A percentile compares a stretch with the other conserved stretches of the same genome.
phyloP scores from a whole-genome alignment of 225 moss, liverwort and hornwort genomes.

The Sphagnum contortum region DNA sequence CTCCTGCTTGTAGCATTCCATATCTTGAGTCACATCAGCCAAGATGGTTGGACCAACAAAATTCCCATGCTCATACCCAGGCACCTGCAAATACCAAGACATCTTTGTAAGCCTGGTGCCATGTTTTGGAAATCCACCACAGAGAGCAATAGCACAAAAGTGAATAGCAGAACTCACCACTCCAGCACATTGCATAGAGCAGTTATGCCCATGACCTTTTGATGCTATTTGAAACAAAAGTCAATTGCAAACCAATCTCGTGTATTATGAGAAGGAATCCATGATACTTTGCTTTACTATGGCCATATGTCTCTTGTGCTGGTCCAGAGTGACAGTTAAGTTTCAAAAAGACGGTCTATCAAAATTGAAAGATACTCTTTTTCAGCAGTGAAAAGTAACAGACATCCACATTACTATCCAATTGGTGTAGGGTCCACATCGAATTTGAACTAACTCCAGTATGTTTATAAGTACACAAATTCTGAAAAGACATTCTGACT shows the following conservation, averaged over 20 bases:
- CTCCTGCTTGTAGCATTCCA: conserved; percentile 97
- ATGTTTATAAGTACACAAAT: too few species aligned
- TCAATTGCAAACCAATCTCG: too few species aligned
- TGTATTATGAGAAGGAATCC: too few species aligned
- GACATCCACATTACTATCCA: neutral
- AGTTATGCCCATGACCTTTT: neutral
- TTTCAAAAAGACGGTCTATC: neutral
- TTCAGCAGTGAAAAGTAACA: neutral
- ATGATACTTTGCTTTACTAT: too few species aligned
- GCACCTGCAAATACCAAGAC: conserved; percentile 21
- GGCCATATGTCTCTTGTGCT: too few species aligned
- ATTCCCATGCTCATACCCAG: conserved; percentile 80
- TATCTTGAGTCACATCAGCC: conserved; percentile 70
- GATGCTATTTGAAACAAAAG: neutral
- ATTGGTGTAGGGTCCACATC: neutral
- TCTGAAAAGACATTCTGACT: neutral
- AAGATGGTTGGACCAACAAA: conserved; percentile 92
- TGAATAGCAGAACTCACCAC: too few species aligned
- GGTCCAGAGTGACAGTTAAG: too few species aligned
- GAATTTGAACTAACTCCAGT: too few species aligned
- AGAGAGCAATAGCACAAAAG: neutral
- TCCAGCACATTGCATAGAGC: neutral
- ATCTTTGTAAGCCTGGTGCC: neutral
- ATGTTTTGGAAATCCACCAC: neutral
- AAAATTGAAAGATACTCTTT: neutral